A percentile compares a stretch with the other conserved stretches of the same genome.
These are phyloP conservation scores for Fagus sylvatica DNA, from an alignment of 306 rosid genomes.

Conservation along the genomic window DNA sequence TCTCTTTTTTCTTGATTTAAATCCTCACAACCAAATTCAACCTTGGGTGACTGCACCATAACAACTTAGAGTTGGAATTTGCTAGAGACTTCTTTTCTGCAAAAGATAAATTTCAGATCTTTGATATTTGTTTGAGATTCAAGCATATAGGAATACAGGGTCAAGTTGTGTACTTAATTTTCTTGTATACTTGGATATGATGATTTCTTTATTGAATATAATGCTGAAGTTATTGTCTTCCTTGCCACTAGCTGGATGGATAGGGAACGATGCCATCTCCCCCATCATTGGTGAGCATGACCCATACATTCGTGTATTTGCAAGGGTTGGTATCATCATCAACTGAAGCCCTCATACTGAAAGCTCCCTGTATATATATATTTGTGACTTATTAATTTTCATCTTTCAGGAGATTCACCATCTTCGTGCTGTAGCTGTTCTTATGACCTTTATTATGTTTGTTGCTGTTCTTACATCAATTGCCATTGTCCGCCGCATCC, in stretches of 20 bases:
- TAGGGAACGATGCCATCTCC: conserved; percentile 81
- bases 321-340: conserved; percentile 71
- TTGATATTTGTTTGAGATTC: conserved; percentile 3
- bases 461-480: conserved; percentile 86
- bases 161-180: conserved; percentile 9
- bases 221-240: conserved; percentile 39
- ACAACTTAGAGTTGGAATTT: background rate
- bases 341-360: conserved; percentile 8
- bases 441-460: conserved; percentile 80
- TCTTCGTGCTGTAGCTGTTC: conserved; percentile 71
- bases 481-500: conserved; percentile 88
- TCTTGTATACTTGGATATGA: background rate
- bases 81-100: background rate
- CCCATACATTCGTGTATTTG: conserved; percentile 67
- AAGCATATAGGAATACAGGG: background rate
- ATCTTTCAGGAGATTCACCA: conserved; percentile 77
- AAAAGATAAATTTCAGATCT: background rate
- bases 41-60: background rate
- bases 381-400: conserved; percentile 25
- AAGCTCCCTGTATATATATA: conserved; percentile 12
- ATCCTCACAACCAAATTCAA: background rate
- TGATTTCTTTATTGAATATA: conserved; percentile 14
- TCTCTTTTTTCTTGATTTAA: background rate
- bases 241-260: conserved; percentile 86
- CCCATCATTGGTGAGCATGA: conserved; percentile 93